Evolutionary conservation across 768 basidiomycete genomes (phyloP).

Genomic region (Podaxis sp.): DNA sequence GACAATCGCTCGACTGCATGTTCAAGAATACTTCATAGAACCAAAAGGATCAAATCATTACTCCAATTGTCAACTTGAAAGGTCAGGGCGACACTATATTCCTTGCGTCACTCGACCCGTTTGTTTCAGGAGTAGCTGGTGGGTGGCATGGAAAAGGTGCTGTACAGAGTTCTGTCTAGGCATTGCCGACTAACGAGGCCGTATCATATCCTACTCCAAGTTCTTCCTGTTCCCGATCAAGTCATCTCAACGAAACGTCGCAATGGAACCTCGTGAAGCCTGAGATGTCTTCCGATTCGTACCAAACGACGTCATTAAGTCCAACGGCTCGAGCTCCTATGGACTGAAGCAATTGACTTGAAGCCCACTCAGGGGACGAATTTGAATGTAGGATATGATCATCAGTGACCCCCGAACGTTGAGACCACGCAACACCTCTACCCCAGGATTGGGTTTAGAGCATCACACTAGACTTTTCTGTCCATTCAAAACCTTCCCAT

Average conservation of each 20-base stretch:
- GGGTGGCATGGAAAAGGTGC: constrained; percentile 1
- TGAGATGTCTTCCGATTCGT: not conserved
- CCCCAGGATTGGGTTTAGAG: not conserved
- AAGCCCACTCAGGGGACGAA: not conserved
- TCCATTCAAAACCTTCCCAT: not conserved
- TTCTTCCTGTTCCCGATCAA: not conserved
- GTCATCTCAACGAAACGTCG: not conserved
- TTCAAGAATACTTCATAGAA: not conserved
- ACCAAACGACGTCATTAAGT: not conserved
- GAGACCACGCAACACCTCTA: constrained; percentile 1
- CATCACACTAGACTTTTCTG: not conserved
- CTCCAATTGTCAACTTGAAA: constrained; percentile 6
- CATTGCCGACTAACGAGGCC: not conserved
- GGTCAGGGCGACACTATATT: not conserved
- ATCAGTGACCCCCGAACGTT: constrained; percentile 4
- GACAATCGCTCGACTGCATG: constrained; percentile 5
- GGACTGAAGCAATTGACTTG: not conserved
- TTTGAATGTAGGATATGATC: not conserved
- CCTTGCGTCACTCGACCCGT: not conserved
- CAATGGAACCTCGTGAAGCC: not conserved
- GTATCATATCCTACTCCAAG: not conserved
- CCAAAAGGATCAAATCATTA: constrained; percentile 2
- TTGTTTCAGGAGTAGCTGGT: constrained; percentile 4
- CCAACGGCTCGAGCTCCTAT: not conserved
- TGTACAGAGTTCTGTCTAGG: not conserved